Base-by-base conservation (phyloP, 768 basidiomycete genomes). In the Suillus weaverae region DNA sequence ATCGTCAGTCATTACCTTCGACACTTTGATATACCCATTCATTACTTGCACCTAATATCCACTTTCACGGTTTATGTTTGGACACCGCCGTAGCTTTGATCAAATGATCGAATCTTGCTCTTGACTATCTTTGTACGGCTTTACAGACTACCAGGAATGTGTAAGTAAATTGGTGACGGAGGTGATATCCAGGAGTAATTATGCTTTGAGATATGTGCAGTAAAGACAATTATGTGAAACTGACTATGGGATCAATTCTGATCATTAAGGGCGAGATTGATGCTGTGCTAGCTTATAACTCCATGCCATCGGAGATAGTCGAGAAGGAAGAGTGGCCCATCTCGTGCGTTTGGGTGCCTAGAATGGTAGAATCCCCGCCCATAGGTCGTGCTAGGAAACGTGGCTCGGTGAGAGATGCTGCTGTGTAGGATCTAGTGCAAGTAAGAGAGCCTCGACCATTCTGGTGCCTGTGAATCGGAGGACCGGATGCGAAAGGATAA, bases 11-110 rank as follows among this genome's bases (percentile, higher is more conserved):
- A 64, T 76, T 78, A 73, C 72, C 75, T 73, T 71, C 73, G 74
- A 79, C 73, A 75, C 77, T 69, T 72, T 74, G 73, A 69, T 77
- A 78, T 76, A 76, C 76, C 76, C 44, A 66, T 68, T 70, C 70
- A 72, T 66, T 77, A 77, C 71, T 66, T 50, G 67, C 76, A 72
- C 71, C 72, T 77, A 78, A 77, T 77, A 76, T 77, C 71, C 75
- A 68, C 38, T 64, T 75, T 77, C 70, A 67, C 68, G 66, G 68
- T 72, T 75, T 46, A 46, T 62, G 65, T 69, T 70, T 68, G 70
- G 70, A 72, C 38, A 41, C 11, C 35, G 68, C 65, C 67, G 67
- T 73, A 67, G 70, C 67, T 62, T 72, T 74, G 64, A 73, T 73
- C 67, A 67, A 71, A 64, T 64, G 67, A 66, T 62, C 63, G 41